Evolutionary conservation across 2,329 filamentous ascomycete genomes (phyloP), one percentile per base, ranked within the genome.

Genomic region (Exserohilum turcica): DNA sequence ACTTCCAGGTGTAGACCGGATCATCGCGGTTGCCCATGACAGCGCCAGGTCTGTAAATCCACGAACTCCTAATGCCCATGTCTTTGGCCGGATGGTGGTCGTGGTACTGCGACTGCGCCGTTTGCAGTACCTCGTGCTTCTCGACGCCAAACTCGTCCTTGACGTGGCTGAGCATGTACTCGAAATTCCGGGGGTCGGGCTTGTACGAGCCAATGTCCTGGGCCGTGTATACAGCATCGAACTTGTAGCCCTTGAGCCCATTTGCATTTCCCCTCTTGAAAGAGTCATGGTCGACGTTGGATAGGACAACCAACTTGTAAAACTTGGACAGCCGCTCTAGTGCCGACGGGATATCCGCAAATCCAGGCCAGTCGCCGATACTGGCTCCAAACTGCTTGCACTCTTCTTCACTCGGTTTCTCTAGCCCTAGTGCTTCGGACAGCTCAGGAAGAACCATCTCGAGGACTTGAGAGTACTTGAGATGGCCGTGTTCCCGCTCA

Each of bases 131-230:
- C 56, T 85, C 76, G 0, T 75, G 74, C 60, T 82, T 84, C 27
- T 80, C 77, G 0, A 89, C 68, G 0, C 82, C 85, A 45, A 88
- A 81, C 5, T 84, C 80, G 3, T 71, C 62, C 63, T 81, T 74
- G 15, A 83, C 80, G 29, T 80, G 77, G 12, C 72, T 68, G 12
- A 90, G 75, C 73, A 91, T 76, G 65, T 88, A 87, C 50, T 82
- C 77, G 60, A 92, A 92, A 64, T 90, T 91, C 24, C 70, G 69
- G 32, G 74, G 68, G 56, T 82, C 76, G 0, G 89, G 89, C 76
- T 92, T 92, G 71, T 91, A 92, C 6, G 78, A 80, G 1, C 89
- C 87, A 47, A 91, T 84, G 38, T 88, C 83, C 72, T 91, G 78
- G 1, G 89, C 89, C 2, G 87, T 90, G 71, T 88, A 84, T 19